Evolutionary conservation across 352 stramenopile species (phyloP).

Genomic region (Globisporangium carolinianum): DNA sequence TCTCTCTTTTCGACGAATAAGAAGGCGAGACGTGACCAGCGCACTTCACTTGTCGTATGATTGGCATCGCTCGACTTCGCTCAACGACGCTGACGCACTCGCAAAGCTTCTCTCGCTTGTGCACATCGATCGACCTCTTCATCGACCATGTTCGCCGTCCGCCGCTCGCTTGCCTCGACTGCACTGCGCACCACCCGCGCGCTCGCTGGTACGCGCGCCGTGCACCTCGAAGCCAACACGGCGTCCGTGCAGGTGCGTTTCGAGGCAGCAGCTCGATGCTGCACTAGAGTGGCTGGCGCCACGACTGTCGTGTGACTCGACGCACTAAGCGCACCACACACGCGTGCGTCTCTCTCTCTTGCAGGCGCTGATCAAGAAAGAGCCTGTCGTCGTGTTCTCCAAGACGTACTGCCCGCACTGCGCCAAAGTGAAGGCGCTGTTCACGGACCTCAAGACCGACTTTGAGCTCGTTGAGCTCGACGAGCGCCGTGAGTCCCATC

Average conservation of each 20-base stretch:
- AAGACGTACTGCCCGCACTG: conserved; percentile 96
- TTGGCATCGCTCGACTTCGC: no score
- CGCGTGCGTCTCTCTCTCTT: background rate
- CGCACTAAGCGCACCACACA: background rate
- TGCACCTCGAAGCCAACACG: conserved; percentile 60
- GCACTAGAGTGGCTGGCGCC: background rate
- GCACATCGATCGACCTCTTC: background rate
- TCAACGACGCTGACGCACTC: background rate
- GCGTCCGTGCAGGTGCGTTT: conserved; percentile 45
- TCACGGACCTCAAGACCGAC: conserved; percentile 66
- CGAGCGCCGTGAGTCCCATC: conserved; percentile 25
- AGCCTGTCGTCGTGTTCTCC: conserved; percentile 90
- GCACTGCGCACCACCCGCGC: conserved; percentile 9
- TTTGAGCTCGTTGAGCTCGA: conserved; percentile 72
- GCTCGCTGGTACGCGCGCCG: conserved; percentile 20
- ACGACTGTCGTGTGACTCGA: no score
- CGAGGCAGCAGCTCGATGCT: background rate
- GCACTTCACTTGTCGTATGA: no score
- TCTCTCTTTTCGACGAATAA: no score
- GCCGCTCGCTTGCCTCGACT: conserved; percentile 4
- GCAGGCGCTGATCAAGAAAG: conserved; percentile 53
- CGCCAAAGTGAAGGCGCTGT: conserved; percentile 82
- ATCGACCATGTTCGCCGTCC: conserved; percentile 7
- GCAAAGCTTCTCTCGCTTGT: background rate
- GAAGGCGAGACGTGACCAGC: no score